Evolutionary conservation across 495 filamentous ascomycete genomes (phyloP), one percentile per base, ranked within the genome.

Genomic region (Daldinia decipiens): DNA sequence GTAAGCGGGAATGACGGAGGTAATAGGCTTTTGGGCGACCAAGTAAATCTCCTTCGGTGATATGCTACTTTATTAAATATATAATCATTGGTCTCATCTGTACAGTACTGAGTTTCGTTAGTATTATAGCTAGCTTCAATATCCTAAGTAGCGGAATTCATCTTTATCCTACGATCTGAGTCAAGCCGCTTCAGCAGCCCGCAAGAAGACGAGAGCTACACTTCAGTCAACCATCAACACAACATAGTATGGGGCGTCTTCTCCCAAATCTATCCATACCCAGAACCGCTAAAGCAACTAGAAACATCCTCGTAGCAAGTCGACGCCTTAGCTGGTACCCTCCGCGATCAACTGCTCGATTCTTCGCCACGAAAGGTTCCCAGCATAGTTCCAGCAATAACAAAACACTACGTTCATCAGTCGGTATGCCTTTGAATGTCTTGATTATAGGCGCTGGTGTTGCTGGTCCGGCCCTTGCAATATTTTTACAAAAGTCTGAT

Each of bases 371-470:
- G 5, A 62, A 38, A 1, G 3, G 21, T 19, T 11, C 43, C 27
- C 55, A 15, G 4, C 15, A 6, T 9, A 19, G 11, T 5, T 6
- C 15, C n/a, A 55, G 3, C 15, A 17, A 26, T 50, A 19, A 38
- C 29, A 61, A 50, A 39, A 27, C 51, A 1, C 29, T 68, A 13
- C 50, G 51, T 4, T 68, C 65, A 19, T 56, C 65, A 27, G 5
- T 68, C 13, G 65, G 31, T 12, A 65, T 66, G 61, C 73, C 72
- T 57, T 79, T 93, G 36, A 90, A 82, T 53, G 86, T 98, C 5
- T 82, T 99, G 3, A 89, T 98, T 24, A 94, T 96, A 0, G 95
- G 95, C 3, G 94, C 94, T 3, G 95, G 95, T 0, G 81, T 99
- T n/a, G 94, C 92, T 6, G 87, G 95, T 4, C 80, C 97, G 8